phyloP scores from a whole-genome alignment of 148 eudicot species.

The Cornus kousa region DNA sequence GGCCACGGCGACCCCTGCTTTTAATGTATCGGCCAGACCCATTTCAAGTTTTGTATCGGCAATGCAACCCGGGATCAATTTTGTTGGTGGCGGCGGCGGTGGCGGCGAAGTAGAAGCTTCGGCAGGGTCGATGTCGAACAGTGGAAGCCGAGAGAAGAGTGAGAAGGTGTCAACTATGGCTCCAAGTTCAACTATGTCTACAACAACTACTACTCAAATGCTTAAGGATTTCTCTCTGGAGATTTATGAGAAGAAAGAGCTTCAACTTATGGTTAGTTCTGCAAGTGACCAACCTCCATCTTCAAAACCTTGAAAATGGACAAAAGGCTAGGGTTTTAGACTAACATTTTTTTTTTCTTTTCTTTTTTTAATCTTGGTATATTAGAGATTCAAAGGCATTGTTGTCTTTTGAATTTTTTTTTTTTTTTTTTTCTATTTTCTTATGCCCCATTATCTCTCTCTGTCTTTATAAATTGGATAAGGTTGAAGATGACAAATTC shows the following conservation, averaged over 20 bases:
- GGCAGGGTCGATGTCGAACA: conserved; percentile 20
- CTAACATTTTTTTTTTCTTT: background rate
- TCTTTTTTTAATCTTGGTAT: background rate
- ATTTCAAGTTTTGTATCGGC: conserved; percentile 30
- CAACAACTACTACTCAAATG: conserved; percentile 24
- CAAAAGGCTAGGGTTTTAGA: background rate
- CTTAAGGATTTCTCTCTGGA: conserved; percentile 69
- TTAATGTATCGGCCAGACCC: conserved; percentile 46
- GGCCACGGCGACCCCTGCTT: conserved; percentile 46
- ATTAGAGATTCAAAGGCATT: background rate
- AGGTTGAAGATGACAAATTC: no score
- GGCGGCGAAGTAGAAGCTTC: conserved; percentile 16
- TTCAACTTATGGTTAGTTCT: conserved; percentile 69
- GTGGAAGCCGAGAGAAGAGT: conserved; percentile 15
- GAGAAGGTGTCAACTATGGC: conserved; percentile 36
- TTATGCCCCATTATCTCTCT: background rate
- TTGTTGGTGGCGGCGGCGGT: conserved; percentile 15
- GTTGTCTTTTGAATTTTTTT: background rate
- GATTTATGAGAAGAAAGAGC: conserved; percentile 66
- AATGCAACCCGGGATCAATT: conserved; percentile 15
- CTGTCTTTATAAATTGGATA: no score
- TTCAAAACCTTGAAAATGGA: conserved; percentile 21
- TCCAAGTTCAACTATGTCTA: conserved; percentile 37
- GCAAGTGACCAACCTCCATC: conserved; percentile 24
- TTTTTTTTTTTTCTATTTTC: background rate